These are phyloP conservation scores for Azolla pinnata DNA, from an alignment of 75 land plant genomes.

Conservation along the genomic window DNA sequence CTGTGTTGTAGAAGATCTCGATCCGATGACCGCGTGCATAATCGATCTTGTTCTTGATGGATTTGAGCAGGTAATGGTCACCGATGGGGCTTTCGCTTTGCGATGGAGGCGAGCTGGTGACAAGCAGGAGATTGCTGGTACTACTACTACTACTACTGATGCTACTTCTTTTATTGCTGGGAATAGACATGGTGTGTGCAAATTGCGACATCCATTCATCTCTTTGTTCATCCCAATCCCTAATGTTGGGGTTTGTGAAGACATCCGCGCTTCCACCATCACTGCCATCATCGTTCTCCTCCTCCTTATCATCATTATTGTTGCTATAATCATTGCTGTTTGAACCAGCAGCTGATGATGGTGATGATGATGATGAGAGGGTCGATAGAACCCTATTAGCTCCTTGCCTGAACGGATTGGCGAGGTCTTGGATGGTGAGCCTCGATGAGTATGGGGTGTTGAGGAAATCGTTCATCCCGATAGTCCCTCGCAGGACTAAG, in stretches of 20 bases:
- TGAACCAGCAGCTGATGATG: too few species aligned
- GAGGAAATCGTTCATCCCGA: not conserved
- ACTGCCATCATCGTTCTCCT: not conserved
- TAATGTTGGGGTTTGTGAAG: not conserved
- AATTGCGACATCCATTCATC: not conserved
- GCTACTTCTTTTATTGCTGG: too few species aligned
- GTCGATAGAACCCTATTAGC: too few species aligned
- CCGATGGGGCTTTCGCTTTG: slow-evolving; percentile 80
- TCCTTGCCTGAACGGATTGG: too few species aligned
- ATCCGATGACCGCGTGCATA: slow-evolving; percentile 63
- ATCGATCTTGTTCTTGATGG: slow-evolving; percentile 82
- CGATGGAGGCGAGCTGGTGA: slow-evolving; percentile 71
- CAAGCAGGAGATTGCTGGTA: slow-evolving; percentile 26
- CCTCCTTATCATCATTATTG: not conserved
- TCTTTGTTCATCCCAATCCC: not conserved
- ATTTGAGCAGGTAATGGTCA: slow-evolving; percentile 65
- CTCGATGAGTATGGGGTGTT: too few species aligned
- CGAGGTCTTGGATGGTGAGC: too few species aligned
- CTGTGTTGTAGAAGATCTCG: slow-evolving; percentile 79
- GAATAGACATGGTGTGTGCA: too few species aligned
- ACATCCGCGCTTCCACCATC: not conserved
- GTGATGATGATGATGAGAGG: too few species aligned
- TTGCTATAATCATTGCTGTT: too few species aligned
- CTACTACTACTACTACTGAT: too few species aligned
- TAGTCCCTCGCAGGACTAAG: not conserved